Percentiles rank a stretch among this genome's conserved stretches.
Conservation (phyloP, 169 alveolate species). For the Besnoitia besnoiti region DNA sequence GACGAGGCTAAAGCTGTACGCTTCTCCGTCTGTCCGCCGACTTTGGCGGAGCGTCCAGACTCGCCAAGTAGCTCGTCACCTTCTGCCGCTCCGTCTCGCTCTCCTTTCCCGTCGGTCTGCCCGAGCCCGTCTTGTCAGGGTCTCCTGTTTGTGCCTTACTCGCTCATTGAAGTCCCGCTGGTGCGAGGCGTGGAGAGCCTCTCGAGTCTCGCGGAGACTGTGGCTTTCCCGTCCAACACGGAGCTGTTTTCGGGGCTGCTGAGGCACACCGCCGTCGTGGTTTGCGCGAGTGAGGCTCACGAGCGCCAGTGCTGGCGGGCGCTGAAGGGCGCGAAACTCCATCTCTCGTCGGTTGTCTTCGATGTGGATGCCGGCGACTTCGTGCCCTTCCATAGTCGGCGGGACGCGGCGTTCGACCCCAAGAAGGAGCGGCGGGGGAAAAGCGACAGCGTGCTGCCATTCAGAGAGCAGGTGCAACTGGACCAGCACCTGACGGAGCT, state of each 20-base stretch:
- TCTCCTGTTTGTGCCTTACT: slow-evolving; percentile 65
- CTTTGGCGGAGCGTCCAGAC: too few species aligned
- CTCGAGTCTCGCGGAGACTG: slow-evolving; percentile 44
- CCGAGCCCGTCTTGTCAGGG: slow-evolving; percentile 65
- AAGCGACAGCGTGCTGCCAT: background rate
- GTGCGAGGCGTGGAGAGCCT: slow-evolving; percentile 65
- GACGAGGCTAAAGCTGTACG: too few species aligned
- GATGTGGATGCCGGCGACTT: slow-evolving; percentile 20
- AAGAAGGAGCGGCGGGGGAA: background rate
- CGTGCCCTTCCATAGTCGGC: background rate
- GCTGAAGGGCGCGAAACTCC: background rate
- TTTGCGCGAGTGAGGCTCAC: slow-evolving; percentile 33
- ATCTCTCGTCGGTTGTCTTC: slow-evolving; percentile 6
- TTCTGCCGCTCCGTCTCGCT: background rate
- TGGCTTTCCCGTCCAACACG: slow-evolving; percentile 37
- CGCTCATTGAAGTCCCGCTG: slow-evolving; percentile 71
- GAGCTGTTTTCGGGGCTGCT: slow-evolving; percentile 38
- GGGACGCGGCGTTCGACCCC: background rate
- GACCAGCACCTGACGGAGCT: slow-evolving; percentile 14
- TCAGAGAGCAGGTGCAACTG: background rate
- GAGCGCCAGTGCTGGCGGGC: slow-evolving; percentile 55
- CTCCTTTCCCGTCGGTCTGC: slow-evolving; percentile 59
- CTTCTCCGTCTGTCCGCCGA: too few species aligned
- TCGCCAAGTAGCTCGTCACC: too few species aligned
- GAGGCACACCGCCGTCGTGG: slow-evolving; percentile 51